Conservation (phyloP, 108 stramenopile species). For the Tribonema minus region DNA sequence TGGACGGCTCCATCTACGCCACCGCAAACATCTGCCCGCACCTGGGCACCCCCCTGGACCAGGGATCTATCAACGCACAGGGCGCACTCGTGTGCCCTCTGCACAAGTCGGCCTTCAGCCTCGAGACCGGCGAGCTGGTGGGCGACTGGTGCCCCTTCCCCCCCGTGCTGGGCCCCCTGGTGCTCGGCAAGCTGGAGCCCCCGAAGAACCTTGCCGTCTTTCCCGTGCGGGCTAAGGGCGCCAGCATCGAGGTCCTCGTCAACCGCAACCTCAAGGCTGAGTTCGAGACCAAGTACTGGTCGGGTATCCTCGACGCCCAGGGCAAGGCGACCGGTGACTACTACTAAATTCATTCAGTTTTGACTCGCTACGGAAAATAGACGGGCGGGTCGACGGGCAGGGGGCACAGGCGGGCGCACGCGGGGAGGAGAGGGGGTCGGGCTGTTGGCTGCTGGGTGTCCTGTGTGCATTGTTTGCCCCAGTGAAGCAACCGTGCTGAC, state of each 20-base stretch:
- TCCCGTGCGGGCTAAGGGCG: constrained; percentile 80
- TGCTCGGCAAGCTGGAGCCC: constrained; percentile 88
- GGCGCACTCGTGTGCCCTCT: constrained; percentile 90
- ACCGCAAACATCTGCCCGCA: constrained; percentile 91
- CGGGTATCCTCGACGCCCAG: constrained; percentile 93
- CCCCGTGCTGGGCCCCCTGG: constrained; percentile 69
- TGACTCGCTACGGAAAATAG: no score
- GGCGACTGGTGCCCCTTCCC: constrained; percentile 97
- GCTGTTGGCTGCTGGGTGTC: no score
- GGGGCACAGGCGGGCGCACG: no score
- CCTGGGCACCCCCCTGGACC: constrained; percentile 89
- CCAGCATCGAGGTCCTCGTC: constrained; percentile 81
- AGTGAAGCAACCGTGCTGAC: no score
- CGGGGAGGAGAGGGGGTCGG: no score
- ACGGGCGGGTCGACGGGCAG: no score
- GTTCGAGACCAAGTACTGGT: constrained; percentile 96
- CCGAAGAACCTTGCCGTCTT: constrained; percentile 83
- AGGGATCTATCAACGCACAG: constrained; percentile 74
- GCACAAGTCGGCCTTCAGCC: constrained; percentile 84
- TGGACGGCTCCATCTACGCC: constrained; percentile 62
- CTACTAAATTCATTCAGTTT: no score
- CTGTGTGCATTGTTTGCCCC: no score
- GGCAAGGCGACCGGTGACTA: constrained; percentile 97
- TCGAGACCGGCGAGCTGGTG: constrained; percentile 78
- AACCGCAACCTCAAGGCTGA: constrained; percentile 95